Evolutionary conservation across 2,329 filamentous ascomycete species (phyloP).

Genomic region (Xylariales sp.): DNA sequence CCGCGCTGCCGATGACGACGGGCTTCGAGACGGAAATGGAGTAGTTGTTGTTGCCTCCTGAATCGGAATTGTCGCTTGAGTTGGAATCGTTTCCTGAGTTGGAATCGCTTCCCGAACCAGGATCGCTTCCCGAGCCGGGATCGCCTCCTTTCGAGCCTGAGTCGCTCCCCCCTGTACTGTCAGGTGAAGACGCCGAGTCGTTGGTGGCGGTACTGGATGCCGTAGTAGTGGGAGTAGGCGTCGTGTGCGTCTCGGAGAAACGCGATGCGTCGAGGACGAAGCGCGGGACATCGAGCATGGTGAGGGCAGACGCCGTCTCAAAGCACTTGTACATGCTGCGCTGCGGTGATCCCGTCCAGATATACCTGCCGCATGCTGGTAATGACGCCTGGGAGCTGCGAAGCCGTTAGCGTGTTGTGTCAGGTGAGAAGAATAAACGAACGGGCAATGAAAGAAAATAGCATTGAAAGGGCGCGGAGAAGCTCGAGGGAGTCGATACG

Average conservation of each 20-base stretch:
- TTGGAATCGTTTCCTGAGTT: not conserved
- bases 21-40: conserved; percentile 16
- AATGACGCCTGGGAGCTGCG: conserved; percentile 34
- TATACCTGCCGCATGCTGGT: conserved; percentile 52
- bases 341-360: conserved; percentile 52
- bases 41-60: no score
- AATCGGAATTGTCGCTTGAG: no score
- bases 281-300: conserved; percentile 52
- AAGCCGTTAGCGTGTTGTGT: conserved; percentile 12
- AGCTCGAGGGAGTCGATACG: conserved; percentile 31
- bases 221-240: conserved; percentile 32
- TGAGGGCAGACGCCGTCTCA: conserved; percentile 44
- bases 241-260: conserved; percentile 40
- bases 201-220: conserved; percentile 14
- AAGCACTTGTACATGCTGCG: conserved; percentile 54
- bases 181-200: conserved; percentile 15
- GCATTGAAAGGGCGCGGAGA: not conserved
- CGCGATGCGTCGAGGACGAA: conserved; percentile 50
- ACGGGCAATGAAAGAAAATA: not conserved
- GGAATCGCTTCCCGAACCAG: not conserved
- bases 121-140: conserved; percentile 5
- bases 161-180: conserved; percentile 14
- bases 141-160: not conserved
- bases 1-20: conserved; percentile 48
- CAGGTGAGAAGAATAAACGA: not conserved